Conservation (phyloP, 2,329 filamentous ascomycete genomes). For the Pseudogymnoascus sp. region DNA sequence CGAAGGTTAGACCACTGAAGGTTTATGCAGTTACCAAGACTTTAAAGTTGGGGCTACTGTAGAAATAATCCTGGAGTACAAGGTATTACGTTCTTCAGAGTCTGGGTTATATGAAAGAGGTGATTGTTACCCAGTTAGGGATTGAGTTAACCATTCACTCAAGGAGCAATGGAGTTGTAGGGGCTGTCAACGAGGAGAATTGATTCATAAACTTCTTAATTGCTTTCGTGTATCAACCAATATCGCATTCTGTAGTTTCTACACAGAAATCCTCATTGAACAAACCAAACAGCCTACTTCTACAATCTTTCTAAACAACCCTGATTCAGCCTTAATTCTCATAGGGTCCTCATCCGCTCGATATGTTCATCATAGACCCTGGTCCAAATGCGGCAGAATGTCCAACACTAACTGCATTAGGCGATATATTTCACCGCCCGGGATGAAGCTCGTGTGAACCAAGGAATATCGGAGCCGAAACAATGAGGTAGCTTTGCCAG, state of each 20-base stretch:
- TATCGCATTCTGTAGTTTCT: background rate
- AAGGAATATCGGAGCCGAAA: conserved; percentile 9
- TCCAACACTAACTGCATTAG: background rate
- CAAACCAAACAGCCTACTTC: background rate
- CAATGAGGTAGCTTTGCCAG: conserved; percentile 8
- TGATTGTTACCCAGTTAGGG: background rate
- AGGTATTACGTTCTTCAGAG: background rate
- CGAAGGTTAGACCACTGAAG: background rate
- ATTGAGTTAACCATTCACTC: background rate
- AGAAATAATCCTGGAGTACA: background rate
- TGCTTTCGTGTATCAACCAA: background rate
- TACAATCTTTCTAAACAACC: background rate
- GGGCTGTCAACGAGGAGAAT: background rate
- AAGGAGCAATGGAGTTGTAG: background rate
- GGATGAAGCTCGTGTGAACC: background rate
- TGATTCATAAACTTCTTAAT: background rate
- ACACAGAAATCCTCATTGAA: background rate
- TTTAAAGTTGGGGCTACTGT: background rate
- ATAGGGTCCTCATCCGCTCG: background rate
- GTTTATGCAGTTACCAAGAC: background rate
- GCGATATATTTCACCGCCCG: background rate
- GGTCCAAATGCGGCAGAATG: background rate
- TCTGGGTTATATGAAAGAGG: background rate
- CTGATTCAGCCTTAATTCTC: background rate
- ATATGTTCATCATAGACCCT: background rate